phyloP scores from a whole-genome alignment of 2,329 filamentous ascomycete species.

The Aspergillus tubingensis region DNA sequence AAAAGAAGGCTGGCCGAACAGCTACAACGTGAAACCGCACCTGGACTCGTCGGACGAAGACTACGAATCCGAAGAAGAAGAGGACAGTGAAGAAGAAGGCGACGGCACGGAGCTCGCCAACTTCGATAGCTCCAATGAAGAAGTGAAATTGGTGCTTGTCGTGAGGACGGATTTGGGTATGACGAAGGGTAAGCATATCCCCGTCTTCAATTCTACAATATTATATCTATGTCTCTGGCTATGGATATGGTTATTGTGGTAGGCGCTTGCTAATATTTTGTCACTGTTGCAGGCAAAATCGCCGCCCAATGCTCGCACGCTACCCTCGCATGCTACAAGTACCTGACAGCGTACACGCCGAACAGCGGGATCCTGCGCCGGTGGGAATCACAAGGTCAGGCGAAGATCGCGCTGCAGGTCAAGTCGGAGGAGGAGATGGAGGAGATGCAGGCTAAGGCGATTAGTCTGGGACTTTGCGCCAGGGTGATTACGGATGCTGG shows the following conservation, averaged over 20 bases:
- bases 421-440: constrained; percentile 80
- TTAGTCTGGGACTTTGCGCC: constrained; percentile 80
- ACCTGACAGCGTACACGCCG: constrained; percentile 61
- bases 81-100: constrained; percentile 70
- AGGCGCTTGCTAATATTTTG: background rate
- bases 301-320: constrained; percentile 93
- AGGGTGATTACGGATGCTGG: constrained; percentile 95
- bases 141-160: constrained; percentile 91
- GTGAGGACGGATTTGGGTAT: constrained; percentile 94
- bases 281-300: constrained; percentile 76
- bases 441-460: constrained; percentile 75
- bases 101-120: constrained; percentile 50
- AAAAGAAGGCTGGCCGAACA: constrained; percentile 55
- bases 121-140: constrained; percentile 62
- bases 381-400: constrained; percentile 86
- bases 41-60: constrained; percentile 46
- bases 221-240: background rate
- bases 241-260: background rate
- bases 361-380: constrained; percentile 66
- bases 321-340: constrained; percentile 96
- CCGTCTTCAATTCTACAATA: background rate
- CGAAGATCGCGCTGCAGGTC: constrained; percentile 88
- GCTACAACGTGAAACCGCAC: constrained; percentile 54
- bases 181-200: constrained; percentile 74
- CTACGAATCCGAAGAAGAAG: constrained; percentile 54